Base-by-base conservation (phyloP, 2,329 filamentous ascomycete species). In the Claviceps fusiformis region DNA sequence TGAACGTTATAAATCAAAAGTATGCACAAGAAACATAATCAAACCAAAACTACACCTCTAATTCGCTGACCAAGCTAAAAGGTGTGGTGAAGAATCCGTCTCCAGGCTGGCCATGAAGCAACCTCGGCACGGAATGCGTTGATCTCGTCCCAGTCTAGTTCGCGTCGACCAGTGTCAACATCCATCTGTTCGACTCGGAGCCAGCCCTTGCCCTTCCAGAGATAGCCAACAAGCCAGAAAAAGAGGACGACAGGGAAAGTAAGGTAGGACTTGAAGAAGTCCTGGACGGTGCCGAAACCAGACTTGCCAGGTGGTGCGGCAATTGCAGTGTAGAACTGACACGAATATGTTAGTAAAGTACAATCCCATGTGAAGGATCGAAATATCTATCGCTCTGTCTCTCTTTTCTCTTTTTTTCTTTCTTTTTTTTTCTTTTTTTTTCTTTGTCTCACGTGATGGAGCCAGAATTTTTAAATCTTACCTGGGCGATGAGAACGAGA, bases 201-300 rank as follows among this genome's bases (percentile, higher is more conserved):
- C 78, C 80, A 86, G 27, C 78, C 78, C 51, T 73, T 68, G 50
- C 81, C 73, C 74, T 87, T 87, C 84, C 83, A 87, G 58, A 80
- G 49, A 65, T 78, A 87, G 3, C 83, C 81, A 52, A 71, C 63
- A 47, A 71, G 59, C 76, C 79, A 83, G 70, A 83, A 83, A 60
- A 68, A 57, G 19, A 81, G 62, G 54, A 82, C 75, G 55, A 81
- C 74, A 31, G 77, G 77, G 2, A 78, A 59, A 13, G 77, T 78
- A 19, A 82, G 73, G 65, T 77, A 80, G 5, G 71, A 64, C 63
- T 75, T 71, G 74, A 82, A 82, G 70, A 81, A 82, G 54, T 68
- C 69, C 60, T 78, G 70, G 17, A 69, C 77, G 50, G 61, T 73
- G 62, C 62, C 68, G 62, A 70, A 54, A 6, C 69, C 70, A 1